phyloP scores from a whole-genome alignment of 1,284 basidiomycete genomes.

The Cutaneotrichosporon dermatis region DNA sequence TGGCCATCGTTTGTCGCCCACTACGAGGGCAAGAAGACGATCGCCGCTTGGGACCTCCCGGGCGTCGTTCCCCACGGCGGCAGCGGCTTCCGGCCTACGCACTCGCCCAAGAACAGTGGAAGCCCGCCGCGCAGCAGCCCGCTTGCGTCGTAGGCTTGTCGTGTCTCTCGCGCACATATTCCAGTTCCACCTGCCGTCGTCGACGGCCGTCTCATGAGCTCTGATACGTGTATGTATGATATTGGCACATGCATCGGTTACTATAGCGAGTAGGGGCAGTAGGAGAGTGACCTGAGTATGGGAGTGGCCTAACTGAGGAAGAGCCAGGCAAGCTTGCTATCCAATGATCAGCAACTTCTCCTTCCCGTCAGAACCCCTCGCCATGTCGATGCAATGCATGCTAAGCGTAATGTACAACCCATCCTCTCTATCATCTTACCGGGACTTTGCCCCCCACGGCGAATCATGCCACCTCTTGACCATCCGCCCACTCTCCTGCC shows the following conservation, averaged over 20 bases:
- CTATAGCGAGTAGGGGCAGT: too few species aligned
- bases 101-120: background rate
- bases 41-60: slow-evolving; percentile 20
- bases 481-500: slow-evolving; percentile 69
- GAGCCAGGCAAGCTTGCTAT: too few species aligned
- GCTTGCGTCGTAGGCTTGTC: background rate
- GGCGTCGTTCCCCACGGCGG: slow-evolving; percentile 12
- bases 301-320: too few species aligned
- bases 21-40: slow-evolving; percentile 22
- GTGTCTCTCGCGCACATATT: too few species aligned
- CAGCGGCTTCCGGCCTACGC: background rate
- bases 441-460: slow-evolving; percentile 15
- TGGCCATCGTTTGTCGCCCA: slow-evolving; percentile 30
- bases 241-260: background rate
- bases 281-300: too few species aligned
- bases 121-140: slow-evolving; percentile 4
- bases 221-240: background rate
- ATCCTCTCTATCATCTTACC: too few species aligned
- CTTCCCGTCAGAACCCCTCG: too few species aligned
- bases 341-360: too few species aligned
- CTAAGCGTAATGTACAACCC: background rate
- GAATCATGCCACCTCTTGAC: slow-evolving; percentile 77
- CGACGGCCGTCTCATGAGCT: too few species aligned
- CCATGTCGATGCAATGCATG: too few species aligned
- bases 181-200: too few species aligned